Evolutionary conservation across 257 asterid species (phyloP).

Genomic region (Salvia splendens): DNA sequence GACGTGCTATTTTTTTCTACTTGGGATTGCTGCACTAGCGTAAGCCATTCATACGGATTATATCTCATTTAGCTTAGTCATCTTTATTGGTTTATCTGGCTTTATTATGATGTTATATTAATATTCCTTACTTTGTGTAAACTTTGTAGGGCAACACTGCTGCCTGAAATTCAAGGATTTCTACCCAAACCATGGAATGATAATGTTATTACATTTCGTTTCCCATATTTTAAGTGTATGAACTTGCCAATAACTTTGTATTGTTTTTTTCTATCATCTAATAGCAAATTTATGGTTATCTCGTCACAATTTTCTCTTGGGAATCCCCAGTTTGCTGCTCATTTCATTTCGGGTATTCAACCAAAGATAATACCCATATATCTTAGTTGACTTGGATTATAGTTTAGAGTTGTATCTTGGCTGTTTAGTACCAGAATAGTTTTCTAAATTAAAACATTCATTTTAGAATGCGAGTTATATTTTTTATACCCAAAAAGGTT

Average conservation of each 20-base stretch:
- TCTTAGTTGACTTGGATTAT: constrained; percentile 1
- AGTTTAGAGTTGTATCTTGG: not conserved
- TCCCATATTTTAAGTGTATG: constrained; percentile 78
- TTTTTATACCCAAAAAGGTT: not conserved
- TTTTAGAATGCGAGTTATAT: not conserved
- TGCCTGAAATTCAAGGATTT: constrained; percentile 73
- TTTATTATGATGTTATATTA: not conserved
- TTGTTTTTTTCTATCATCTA: constrained; percentile 14
- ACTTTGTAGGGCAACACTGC: constrained; percentile 78
- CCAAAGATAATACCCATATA: not conserved
- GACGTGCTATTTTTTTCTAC: constrained; percentile 89
- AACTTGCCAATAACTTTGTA: constrained; percentile 21
- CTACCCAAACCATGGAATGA: constrained; percentile 86
- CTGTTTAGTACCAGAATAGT: not conserved
- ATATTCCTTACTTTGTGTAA: constrained; percentile 16
- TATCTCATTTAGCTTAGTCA: constrained; percentile 19
- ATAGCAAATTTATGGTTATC: not conserved
- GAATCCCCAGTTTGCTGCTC: not conserved
- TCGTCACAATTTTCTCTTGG: constrained; percentile 4
- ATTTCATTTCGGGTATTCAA: not conserved
- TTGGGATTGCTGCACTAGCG: constrained; percentile 80
- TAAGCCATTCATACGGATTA: constrained; percentile 22
- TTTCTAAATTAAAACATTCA: not conserved
- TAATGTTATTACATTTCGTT: constrained; percentile 63
- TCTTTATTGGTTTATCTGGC: not conserved